These are phyloP conservation scores for Jackrogersella minutella DNA, from an alignment of 495 filamentous ascomycete genomes.

Conservation along the genomic window DNA sequence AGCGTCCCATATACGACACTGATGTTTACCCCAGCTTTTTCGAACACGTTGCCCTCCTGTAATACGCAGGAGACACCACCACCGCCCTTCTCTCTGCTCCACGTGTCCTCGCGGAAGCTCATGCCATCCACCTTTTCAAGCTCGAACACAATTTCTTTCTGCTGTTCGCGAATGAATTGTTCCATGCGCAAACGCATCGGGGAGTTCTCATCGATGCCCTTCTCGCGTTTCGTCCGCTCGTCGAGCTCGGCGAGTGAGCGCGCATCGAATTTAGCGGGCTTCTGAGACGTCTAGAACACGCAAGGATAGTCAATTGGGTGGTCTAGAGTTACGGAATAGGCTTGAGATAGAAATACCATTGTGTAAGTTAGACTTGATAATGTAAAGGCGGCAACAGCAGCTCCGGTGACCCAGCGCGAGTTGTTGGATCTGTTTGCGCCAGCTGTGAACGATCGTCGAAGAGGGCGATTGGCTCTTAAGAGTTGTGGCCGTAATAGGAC, in stretches of 20 bases:
- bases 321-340: not conserved
- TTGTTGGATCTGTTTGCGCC: slow-evolving; percentile 23
- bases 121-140: slow-evolving; percentile 84
- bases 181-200: slow-evolving; percentile 99
- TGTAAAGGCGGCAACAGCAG: slow-evolving; percentile 30
- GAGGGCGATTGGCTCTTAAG: slow-evolving; percentile 19
- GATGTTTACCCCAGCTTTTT: slow-evolving; percentile 97
- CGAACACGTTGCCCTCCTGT: slow-evolving; percentile 95
- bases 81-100: slow-evolving; percentile 83
- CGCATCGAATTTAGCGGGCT: slow-evolving; percentile 51
- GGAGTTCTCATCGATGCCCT: slow-evolving; percentile 71
- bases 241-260: slow-evolving; percentile 77
- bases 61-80: slow-evolving; percentile 90
- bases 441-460: slow-evolving; percentile 38
- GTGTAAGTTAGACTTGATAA: slow-evolving; percentile 36
- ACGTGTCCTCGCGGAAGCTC: slow-evolving; percentile 82
- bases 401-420: slow-evolving; percentile 35
- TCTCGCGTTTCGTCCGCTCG: slow-evolving; percentile 68
- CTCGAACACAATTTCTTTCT: slow-evolving; percentile 81
- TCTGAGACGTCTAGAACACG: slow-evolving; percentile 47
- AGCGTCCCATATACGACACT: slow-evolving; percentile 94
- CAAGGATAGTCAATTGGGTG: slow-evolving; percentile 27
- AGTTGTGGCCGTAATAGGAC: slow-evolving; percentile 35
- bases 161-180: slow-evolving; percentile 89
- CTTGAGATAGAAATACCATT: slow-evolving; percentile 35